phyloP scores from a whole-genome alignment of 2,329 filamentous ascomycete genomes.

The Ceratocystis harringtonii region DNA sequence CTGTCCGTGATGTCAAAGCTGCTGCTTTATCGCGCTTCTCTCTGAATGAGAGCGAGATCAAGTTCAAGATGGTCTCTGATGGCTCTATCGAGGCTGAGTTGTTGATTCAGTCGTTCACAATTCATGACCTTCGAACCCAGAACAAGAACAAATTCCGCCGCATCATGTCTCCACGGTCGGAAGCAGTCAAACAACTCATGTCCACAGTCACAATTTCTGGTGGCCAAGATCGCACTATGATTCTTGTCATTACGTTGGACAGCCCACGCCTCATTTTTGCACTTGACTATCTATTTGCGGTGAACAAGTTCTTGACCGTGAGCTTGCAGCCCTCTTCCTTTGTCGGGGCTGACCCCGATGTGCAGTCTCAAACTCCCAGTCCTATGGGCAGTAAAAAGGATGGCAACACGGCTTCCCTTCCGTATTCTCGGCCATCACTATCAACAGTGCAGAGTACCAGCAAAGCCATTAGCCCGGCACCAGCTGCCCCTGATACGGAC shows the following conservation, averaged over 20 bases:
- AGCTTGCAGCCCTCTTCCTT: slow-evolving; percentile 52
- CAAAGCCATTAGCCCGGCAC: not conserved
- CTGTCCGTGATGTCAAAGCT: slow-evolving; percentile 60
- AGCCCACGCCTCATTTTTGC: slow-evolving; percentile 92
- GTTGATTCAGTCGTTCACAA: slow-evolving; percentile 85
- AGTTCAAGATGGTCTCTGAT: slow-evolving; percentile 85
- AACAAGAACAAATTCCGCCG: slow-evolving; percentile 93
- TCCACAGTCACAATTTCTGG: slow-evolving; percentile 87
- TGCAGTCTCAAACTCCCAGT: slow-evolving; percentile 23
- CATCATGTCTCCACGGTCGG: slow-evolving; percentile 95
- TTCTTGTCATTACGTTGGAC: slow-evolving; percentile 85
- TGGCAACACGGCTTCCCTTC: too few relatives aligned
- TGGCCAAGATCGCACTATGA: slow-evolving; percentile 55
- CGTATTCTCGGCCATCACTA: not conserved
- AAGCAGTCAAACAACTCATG: slow-evolving; percentile 95
- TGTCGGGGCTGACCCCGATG: slow-evolving; percentile 33
- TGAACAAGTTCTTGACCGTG: slow-evolving; percentile 67
- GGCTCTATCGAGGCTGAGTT: slow-evolving; percentile 84
- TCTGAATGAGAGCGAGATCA: slow-evolving; percentile 79
- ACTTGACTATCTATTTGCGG: slow-evolving; percentile 82
- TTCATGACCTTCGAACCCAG: slow-evolving; percentile 74
- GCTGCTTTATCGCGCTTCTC: slow-evolving; percentile 89
- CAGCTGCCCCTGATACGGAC: slow-evolving; percentile 20
- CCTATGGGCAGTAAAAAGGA: too few relatives aligned
- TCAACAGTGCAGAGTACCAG: slow-evolving; percentile 27